These are phyloP conservation scores for Heracleum sosnowskyi DNA, from an alignment of 129 eudicot genomes.

Conservation along the genomic window DNA sequence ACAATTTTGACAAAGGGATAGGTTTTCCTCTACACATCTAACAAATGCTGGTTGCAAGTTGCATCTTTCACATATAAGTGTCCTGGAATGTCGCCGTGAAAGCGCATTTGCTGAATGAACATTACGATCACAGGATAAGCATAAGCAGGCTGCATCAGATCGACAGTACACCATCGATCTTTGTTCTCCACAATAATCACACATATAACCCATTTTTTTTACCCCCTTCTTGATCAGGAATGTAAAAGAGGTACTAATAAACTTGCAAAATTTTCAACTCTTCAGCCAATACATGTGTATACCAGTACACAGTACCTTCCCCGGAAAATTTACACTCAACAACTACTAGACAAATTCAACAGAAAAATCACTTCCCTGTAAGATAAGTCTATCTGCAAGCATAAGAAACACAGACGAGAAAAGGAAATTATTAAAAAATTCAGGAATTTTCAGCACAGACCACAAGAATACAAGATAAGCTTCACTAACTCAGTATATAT, in stretches of 20 bases:
- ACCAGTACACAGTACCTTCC: background rate
- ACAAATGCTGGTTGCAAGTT: conserved; percentile 63
- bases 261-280: conserved; percentile 4
- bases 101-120: conserved; percentile 91
- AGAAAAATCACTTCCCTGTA: background rate
- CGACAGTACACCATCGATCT: conserved; percentile 77
- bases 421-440: background rate
- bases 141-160: conserved; percentile 87
- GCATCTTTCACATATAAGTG: conserved; percentile 80
- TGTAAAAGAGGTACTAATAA: background rate
- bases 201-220: conserved; percentile 43
- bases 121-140: conserved; percentile 75
- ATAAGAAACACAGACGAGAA: background rate
- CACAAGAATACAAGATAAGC: background rate
- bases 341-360: background rate
- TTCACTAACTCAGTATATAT: background rate
- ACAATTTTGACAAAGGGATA: conserved; percentile 77
- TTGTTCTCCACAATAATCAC: conserved; percentile 84
- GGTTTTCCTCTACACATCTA: conserved; percentile 67
- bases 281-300: background rate
- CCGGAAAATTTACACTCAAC: background rate
- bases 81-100: conserved; percentile 77
- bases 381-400: conserved; percentile 3
- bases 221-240: background rate
- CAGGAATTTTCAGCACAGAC: background rate